Evolutionary conservation across 1,284 basidiomycete species (phyloP).

Genomic region (Athelia psychrophila): DNA sequence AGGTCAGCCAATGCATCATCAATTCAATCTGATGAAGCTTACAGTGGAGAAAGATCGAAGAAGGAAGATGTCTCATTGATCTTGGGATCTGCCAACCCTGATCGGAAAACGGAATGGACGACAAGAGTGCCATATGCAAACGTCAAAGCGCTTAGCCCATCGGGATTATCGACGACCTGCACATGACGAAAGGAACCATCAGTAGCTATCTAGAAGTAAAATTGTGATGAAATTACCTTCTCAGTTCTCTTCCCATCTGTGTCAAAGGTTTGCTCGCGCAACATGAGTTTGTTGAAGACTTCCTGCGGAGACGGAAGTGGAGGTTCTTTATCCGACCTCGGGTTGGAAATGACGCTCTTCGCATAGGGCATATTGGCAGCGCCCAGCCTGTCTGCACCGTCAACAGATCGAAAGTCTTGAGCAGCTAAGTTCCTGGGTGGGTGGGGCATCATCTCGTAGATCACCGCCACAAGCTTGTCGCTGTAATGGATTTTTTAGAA

Average conservation of each 20-base stretch:
- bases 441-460: conserved; percentile 50
- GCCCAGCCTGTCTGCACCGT: conserved; percentile 41
- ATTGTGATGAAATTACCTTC: conserved; percentile 36
- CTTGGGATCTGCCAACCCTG: conserved; percentile 30
- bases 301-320: conserved; percentile 44
- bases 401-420: conserved; percentile 33
- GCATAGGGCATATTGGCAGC: too few relatives aligned
- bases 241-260: conserved; percentile 46
- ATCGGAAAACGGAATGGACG: conserved; percentile 44
- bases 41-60: background rate
- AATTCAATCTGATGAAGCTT: conserved; percentile 17
- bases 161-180: conserved; percentile 34
- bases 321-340: conserved; percentile 17
- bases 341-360: background rate
- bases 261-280: conserved; percentile 20
- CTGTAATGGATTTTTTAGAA: conserved; percentile 2
- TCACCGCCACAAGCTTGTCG: conserved; percentile 21
- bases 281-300: conserved; percentile 34
- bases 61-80: conserved; percentile 52
- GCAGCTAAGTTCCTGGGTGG: conserved; percentile 40
- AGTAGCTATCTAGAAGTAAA: conserved; percentile 16
- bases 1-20: conserved; percentile 5
- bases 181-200: background rate
- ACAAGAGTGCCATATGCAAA: conserved; percentile 45
- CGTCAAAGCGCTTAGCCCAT: conserved; percentile 45